Percentiles rank a stretch among this genome's conserved stretches.
Evolutionary conservation across 2,329 filamentous ascomycete species (phyloP).

Genomic region (Diaporthe capsici): DNA sequence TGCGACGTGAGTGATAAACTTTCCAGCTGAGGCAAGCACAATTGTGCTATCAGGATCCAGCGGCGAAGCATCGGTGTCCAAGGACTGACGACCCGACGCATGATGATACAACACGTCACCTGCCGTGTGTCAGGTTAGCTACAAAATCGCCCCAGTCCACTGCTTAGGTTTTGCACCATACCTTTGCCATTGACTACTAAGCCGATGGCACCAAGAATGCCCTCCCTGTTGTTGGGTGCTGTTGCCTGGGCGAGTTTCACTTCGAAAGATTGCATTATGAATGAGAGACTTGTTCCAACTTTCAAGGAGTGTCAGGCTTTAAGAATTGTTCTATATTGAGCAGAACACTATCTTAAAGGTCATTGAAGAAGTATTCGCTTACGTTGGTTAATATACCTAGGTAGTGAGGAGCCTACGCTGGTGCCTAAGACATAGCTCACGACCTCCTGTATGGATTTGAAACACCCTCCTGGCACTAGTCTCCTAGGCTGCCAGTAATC

Average conservation of each 20-base stretch:
- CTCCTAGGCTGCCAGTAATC: background rate
- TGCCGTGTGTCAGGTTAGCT: background rate
- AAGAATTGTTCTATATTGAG: background rate
- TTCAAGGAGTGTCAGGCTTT: background rate
- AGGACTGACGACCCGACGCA: background rate
- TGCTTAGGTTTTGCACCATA: background rate
- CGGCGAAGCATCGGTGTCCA: background rate
- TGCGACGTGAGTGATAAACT: background rate
- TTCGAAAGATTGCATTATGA: background rate
- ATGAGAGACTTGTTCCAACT: background rate
- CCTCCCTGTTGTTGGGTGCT: background rate
- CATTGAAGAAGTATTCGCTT: too few species aligned
- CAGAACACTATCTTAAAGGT: too few species aligned
- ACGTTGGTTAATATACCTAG: background rate
- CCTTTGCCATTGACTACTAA: background rate
- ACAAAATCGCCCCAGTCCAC: too few species aligned
- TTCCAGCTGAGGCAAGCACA: background rate
- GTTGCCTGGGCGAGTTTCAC: background rate
- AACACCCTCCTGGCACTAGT: background rate
- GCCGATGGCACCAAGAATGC: background rate
- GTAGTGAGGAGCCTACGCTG: background rate
- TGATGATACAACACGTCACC: constrained; percentile 4
- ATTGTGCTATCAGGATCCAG: background rate
- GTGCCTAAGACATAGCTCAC: background rate
- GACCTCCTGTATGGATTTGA: background rate